phyloP scores from a whole-genome alignment of 23 red algal genomes.

The Rhodosorus marinus region DNA sequence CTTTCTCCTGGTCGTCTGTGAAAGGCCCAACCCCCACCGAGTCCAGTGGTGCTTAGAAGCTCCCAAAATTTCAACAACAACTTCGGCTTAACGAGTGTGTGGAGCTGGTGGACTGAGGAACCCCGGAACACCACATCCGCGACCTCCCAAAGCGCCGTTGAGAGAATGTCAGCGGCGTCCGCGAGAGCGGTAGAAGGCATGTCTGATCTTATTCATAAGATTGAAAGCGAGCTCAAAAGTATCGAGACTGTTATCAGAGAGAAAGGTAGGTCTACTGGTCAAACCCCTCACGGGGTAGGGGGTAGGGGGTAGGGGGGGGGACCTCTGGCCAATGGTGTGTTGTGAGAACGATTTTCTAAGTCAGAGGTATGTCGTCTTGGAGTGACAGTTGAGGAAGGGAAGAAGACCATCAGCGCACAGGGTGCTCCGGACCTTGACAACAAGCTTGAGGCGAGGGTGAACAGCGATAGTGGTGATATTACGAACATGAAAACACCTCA shows the following conservation, averaged over 20 bases:
- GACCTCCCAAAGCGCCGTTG: neutral
- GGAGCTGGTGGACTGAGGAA: neutral
- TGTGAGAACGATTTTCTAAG: no score
- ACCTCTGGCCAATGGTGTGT: no score
- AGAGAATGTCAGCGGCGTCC: neutral
- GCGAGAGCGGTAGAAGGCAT: constrained; percentile 1
- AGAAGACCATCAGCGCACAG: no score
- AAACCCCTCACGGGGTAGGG: no score
- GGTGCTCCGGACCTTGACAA: no score
- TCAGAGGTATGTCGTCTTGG: no score
- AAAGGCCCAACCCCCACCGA: neutral
- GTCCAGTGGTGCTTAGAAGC: neutral
- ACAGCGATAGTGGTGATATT: no score
- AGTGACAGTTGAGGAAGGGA: no score
- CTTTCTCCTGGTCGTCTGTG: neutral
- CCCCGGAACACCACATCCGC: neutral
- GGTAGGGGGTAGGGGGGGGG: no score
- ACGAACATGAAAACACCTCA: no score
- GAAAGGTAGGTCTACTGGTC: no score
- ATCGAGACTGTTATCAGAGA: constrained; percentile 1
- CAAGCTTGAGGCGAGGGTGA: no score
- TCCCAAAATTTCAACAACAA: neutral
- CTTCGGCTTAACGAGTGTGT: neutral
- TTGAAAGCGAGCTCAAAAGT: neutral
- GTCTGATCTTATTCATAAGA: neutral